These are phyloP conservation scores for Colletotrichum tofieldiae DNA, from an alignment of 2,329 filamentous ascomycete species.

Conservation along the genomic window DNA sequence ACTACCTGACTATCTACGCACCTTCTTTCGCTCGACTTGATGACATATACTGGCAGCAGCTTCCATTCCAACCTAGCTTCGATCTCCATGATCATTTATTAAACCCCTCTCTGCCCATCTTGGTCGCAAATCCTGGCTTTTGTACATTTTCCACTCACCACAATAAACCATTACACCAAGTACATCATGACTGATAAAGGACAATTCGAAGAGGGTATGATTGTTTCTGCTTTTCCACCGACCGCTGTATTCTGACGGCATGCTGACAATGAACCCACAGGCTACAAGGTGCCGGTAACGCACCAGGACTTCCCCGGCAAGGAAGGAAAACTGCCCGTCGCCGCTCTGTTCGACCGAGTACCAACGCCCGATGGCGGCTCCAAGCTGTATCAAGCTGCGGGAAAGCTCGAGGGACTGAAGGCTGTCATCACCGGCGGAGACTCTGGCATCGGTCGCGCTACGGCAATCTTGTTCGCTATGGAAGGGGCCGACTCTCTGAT, in stretches of 20 bases:
- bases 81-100: background rate
- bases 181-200: conserved; percentile 36
- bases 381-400: conserved; percentile 80
- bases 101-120: background rate
- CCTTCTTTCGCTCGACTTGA: conserved; percentile 15
- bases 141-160: background rate
- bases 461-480: conserved; percentile 84
- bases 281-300: conserved; percentile 58
- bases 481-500: conserved; percentile 84
- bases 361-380: conserved; percentile 78
- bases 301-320: conserved; percentile 61
- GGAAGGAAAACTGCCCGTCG: conserved; percentile 64
- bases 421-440: conserved; percentile 88
- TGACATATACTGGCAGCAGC: conserved; percentile 1
- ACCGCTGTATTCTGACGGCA: background rate
- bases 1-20: conserved; percentile 3
- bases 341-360: conserved; percentile 75
- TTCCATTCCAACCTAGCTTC: background rate
- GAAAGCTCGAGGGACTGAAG: conserved; percentile 82
- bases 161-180: background rate
- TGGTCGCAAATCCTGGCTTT: no score
- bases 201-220: conserved; percentile 45
- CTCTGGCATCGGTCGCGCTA: conserved; percentile 83
- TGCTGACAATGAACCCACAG: conserved; percentile 44
- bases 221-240: no score